phyloP scores from a whole-genome alignment of 2,329 filamentous ascomycete species.

The Aspergillus sp. region DNA sequence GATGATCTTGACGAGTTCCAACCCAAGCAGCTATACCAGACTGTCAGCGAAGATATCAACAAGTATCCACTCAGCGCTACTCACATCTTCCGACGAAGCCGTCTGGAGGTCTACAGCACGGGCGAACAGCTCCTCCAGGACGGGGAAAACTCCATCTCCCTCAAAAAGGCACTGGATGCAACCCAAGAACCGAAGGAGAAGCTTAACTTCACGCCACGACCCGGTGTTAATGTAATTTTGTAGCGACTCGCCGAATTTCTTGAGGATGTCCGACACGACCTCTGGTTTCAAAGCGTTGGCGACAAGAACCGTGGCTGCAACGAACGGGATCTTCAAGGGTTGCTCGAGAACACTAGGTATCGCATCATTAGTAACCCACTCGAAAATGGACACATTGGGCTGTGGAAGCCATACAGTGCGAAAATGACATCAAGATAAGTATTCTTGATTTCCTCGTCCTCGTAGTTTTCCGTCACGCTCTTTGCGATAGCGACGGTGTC shows the following conservation, averaged over 20 bases:
- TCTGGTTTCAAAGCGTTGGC: slow-evolving; percentile 77
- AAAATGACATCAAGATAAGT: slow-evolving; percentile 72
- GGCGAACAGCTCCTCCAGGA: slow-evolving; percentile 86
- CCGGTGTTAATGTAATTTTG: slow-evolving; percentile 70
- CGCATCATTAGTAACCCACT: slow-evolving; percentile 14
- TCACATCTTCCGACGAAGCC: slow-evolving; percentile 85
- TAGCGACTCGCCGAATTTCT: slow-evolving; percentile 58
- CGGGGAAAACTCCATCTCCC: slow-evolving; percentile 78
- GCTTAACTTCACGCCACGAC: slow-evolving; percentile 87
- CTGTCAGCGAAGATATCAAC: slow-evolving; percentile 13
- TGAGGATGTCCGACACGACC: slow-evolving; percentile 69
- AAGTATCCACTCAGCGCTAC: slow-evolving; percentile 31
- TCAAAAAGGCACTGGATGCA: slow-evolving; percentile 78
- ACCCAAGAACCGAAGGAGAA: slow-evolving; percentile 83
- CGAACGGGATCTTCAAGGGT: slow-evolving; percentile 95
- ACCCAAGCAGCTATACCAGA: slow-evolving; percentile 53
- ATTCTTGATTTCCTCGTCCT: slow-evolving; percentile 74
- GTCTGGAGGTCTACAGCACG: slow-evolving; percentile 92
- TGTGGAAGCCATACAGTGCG: slow-evolving; percentile 60
- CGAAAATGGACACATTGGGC: neutral
- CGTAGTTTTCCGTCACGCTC: slow-evolving; percentile 76
- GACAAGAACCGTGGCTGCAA: slow-evolving; percentile 78
- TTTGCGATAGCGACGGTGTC: slow-evolving; percentile 74
- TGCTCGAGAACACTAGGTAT: slow-evolving; percentile 69
- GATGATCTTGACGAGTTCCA: slow-evolving; percentile 95